phyloP scores from a whole-genome alignment of 1,284 basidiomycete species.

The Cryptococcus sp. region DNA sequence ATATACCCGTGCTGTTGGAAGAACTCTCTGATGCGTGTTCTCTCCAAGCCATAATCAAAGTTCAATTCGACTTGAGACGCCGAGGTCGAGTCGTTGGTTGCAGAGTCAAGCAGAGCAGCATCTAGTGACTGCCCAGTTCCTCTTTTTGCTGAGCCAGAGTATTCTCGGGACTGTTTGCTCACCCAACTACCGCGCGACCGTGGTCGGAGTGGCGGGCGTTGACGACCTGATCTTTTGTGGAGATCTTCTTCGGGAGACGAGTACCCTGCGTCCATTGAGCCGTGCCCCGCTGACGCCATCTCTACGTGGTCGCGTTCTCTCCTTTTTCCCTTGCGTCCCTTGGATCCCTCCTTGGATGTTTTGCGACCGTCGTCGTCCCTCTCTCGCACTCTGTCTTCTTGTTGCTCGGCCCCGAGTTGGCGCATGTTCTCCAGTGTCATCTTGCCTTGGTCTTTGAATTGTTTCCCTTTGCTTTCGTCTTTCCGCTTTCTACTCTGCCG shows the following conservation, averaged over 20 bases:
- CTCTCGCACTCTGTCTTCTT: slow-evolving; percentile 6
- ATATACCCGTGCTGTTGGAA: slow-evolving; percentile 38
- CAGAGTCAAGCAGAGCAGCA: slow-evolving; percentile 21
- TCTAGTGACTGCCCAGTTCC: slow-evolving; percentile 7
- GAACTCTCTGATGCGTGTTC: slow-evolving; percentile 30
- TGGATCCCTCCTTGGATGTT: neutral
- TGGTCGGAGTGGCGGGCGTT: slow-evolving; percentile 7
- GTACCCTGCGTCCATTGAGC: slow-evolving; percentile 4
- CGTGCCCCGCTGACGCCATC: slow-evolving; percentile 10
- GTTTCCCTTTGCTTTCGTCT: slow-evolving; percentile 1
- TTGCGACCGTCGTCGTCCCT: neutral
- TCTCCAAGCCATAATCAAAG: slow-evolving; percentile 26
- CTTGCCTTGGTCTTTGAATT: slow-evolving; percentile 5
- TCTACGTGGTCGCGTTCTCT: slow-evolving; percentile 11
- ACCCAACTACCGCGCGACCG: slow-evolving; percentile 12
- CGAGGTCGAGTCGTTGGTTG: slow-evolving; percentile 26
- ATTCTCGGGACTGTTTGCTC: slow-evolving; percentile 2
- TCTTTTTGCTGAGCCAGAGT: neutral
- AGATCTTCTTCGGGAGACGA: slow-evolving; percentile 15
- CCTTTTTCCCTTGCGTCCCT: neutral
- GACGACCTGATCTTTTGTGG: neutral
- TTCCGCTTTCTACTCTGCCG: slow-evolving; percentile 5
- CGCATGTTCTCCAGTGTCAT: slow-evolving; percentile 22
- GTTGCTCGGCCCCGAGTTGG: slow-evolving; percentile 11
- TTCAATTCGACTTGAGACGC: slow-evolving; percentile 15